Conservation (phyloP, 2,329 filamentous ascomycete genomes). For the Xylaria hypoxylon region DNA sequence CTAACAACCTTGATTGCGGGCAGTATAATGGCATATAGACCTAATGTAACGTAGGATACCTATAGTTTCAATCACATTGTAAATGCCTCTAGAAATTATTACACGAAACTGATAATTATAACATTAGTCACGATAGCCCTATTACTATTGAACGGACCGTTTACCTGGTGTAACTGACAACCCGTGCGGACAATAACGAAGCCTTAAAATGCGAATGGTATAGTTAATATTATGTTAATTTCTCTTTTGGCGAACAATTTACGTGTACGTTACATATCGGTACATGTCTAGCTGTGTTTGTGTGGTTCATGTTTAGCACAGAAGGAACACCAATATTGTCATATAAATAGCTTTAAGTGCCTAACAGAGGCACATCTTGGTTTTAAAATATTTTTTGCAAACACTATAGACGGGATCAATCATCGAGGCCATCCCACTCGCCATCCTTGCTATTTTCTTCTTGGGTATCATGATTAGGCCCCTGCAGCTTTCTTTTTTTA, state of each 20-base stretch:
- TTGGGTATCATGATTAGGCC: constrained; percentile 47
- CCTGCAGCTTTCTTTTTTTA: constrained; percentile 63
- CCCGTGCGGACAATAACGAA: background rate
- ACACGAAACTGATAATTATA: background rate
- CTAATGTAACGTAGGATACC: too few species aligned
- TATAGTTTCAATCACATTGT: too few species aligned
- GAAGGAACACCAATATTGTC: background rate
- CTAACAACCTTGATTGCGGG: background rate
- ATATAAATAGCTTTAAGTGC: background rate
- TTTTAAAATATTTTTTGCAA: constrained; percentile 5
- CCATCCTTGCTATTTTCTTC: constrained; percentile 47
- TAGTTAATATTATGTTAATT: too few species aligned
- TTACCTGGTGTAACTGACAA: background rate
- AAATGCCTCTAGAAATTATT: background rate
- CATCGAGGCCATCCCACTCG: constrained; percentile 64
- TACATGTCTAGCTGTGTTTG: too few species aligned
- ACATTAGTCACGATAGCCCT: background rate
- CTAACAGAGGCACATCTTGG: background rate
- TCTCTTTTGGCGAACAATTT: too few species aligned
- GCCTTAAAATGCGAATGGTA: background rate
- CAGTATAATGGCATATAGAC: background rate
- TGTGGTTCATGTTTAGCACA: background rate
- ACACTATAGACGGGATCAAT: constrained; percentile 48
- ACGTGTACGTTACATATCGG: too few species aligned
- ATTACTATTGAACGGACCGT: background rate